A percentile compares a stretch with the other conserved stretches of the same genome.
These are phyloP conservation scores for Symbiodinium natans DNA, from an alignment of 73 alveolate genomes.

Conservation along the genomic window DNA sequence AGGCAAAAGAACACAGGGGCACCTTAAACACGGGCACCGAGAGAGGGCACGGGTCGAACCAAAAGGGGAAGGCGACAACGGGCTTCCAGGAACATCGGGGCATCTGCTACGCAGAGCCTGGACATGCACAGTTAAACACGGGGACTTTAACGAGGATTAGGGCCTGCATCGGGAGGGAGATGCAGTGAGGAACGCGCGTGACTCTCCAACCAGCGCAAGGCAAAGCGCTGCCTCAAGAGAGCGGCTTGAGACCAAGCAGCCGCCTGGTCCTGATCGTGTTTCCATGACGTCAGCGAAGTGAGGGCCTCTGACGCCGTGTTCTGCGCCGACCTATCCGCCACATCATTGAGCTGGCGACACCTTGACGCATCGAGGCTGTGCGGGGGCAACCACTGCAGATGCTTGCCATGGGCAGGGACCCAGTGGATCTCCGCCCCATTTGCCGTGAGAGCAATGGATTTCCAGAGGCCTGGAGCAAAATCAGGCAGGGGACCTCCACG, in stretches of 20 bases:
- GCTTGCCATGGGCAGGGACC: conserved; percentile 17
- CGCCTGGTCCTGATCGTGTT: neutral
- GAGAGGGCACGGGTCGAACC: too few species aligned
- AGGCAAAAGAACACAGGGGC: too few species aligned
- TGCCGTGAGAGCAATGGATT: neutral
- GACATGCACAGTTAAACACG: too few species aligned
- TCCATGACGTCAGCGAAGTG: neutral
- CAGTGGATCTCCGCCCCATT: neutral
- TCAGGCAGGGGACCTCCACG: neutral
- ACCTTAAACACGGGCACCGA: too few species aligned
- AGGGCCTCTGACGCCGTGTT: neutral
- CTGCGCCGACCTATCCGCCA: neutral
- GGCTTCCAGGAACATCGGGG: too few species aligned
- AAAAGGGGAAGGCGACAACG: too few species aligned
- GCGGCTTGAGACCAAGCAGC: neutral
- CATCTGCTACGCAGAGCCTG: too few species aligned
- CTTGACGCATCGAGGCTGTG: neutral
- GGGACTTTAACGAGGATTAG: too few species aligned
- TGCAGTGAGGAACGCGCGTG: too few species aligned
- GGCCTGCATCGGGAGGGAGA: too few species aligned
- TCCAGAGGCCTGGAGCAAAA: neutral
- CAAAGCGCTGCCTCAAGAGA: neutral
- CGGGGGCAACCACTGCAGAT: neutral
- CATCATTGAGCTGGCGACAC: neutral
- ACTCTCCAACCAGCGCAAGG: neutral